A percentile compares a stretch with the other conserved stretches of the same genome.
Conservation (phyloP, 2,329 filamentous ascomycete species). For the Trichoderma oligosporum region DNA sequence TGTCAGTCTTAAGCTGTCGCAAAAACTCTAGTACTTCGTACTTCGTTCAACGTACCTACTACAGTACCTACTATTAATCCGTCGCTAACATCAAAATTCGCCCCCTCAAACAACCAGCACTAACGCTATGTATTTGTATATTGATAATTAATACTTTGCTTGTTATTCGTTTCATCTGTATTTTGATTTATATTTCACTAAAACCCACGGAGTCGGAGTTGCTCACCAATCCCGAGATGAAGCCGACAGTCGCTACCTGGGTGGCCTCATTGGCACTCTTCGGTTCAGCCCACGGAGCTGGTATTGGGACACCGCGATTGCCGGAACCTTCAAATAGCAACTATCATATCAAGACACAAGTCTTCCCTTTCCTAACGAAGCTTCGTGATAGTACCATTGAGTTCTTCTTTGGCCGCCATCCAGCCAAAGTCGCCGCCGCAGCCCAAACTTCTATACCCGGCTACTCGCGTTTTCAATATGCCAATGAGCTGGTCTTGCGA, state of each 20-base stretch:
- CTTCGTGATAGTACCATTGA: conserved; percentile 49
- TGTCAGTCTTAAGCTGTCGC: no score
- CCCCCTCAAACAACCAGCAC: neutral
- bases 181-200: neutral
- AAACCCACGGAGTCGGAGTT: conserved; percentile 20
- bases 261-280: conserved; percentile 27
- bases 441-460: conserved; percentile 25
- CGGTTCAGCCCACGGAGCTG: conserved; percentile 29
- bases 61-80: neutral
- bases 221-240: conserved; percentile 23
- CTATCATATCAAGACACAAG: conserved; percentile 20
- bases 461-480: conserved; percentile 53
- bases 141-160: neutral
- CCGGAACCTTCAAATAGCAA: conserved; percentile 21
- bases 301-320: conserved; percentile 29
- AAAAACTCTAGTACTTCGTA: neutral
- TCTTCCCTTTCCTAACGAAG: conserved; percentile 49
- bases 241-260: conserved; percentile 21
- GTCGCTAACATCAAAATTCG: neutral
- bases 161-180: neutral
- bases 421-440: conserved; percentile 28
- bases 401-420: conserved; percentile 47
- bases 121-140: neutral
- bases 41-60: neutral
- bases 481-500: conserved; percentile 79